Evolutionary conservation across 1,284 basidiomycete genomes (phyloP).

Genomic region (Amylostereum chailletii): DNA sequence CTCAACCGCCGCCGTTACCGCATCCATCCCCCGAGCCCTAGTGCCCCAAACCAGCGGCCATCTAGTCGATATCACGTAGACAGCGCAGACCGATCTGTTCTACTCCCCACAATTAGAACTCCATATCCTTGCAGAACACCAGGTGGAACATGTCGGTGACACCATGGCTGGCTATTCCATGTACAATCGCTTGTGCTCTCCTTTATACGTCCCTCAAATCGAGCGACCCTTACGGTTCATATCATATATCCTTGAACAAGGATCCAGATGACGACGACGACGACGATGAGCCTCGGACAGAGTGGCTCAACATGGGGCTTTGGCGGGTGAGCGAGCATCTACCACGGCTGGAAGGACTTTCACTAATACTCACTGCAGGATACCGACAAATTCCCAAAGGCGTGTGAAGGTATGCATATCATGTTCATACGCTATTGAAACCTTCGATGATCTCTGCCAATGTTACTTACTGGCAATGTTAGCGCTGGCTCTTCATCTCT

Average conservation of each 20-base stretch:
- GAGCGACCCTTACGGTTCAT: slow-evolving; percentile 46
- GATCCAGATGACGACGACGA: slow-evolving; percentile 25
- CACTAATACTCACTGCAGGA: slow-evolving; percentile 23
- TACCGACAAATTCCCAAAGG: slow-evolving; percentile 43
- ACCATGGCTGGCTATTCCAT: too few relatives aligned
- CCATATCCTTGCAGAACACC: too few relatives aligned
- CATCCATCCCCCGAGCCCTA: too few relatives aligned
- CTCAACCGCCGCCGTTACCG: too few relatives aligned
- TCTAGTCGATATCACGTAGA: too few relatives aligned
- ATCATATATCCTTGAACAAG: slow-evolving; percentile 42
- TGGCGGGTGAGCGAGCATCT: slow-evolving; percentile 38
- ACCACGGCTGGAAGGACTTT: slow-evolving; percentile 1
- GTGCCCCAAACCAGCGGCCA: too few relatives aligned
- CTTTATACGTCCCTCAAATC: background rate
- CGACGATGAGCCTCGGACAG: slow-evolving; percentile 33
- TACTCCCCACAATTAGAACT: too few relatives aligned
- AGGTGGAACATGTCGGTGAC: too few relatives aligned
- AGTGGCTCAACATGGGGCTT: slow-evolving; percentile 65
- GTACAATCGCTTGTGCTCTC: too few relatives aligned
- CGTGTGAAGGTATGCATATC: slow-evolving; percentile 41
- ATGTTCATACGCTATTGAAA: background rate
- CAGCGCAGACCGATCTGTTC: too few relatives aligned
- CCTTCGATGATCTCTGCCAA: background rate
- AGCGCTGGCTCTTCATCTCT: slow-evolving; percentile 50
- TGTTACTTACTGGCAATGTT: background rate